Conservation (phyloP, 2,329 filamentous ascomycete species). For the Truncatella angustata region DNA sequence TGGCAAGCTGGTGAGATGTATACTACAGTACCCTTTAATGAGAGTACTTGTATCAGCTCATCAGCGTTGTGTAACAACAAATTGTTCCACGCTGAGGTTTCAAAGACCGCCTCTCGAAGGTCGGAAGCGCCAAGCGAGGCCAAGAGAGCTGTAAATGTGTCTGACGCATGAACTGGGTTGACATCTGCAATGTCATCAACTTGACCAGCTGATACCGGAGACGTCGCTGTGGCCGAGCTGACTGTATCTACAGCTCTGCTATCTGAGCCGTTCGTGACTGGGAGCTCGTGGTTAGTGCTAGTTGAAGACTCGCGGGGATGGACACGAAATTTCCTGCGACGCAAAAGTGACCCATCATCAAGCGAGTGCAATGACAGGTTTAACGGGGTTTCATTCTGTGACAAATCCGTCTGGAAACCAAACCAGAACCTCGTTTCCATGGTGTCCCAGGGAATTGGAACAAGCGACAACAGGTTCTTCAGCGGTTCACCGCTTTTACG, state of each 20-base stretch:
- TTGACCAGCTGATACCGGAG: not conserved
- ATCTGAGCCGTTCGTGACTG: too few relatives aligned
- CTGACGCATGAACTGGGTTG: too few relatives aligned
- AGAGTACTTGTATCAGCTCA: slow-evolving; percentile 85
- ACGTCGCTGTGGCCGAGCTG: too few relatives aligned
- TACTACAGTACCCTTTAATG: slow-evolving; percentile 81
- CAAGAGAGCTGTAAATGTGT: too few relatives aligned
- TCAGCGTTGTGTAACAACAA: slow-evolving; percentile 85
- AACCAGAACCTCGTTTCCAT: slow-evolving; percentile 79
- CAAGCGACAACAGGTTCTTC: slow-evolving; percentile 88
- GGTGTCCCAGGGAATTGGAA: slow-evolving; percentile 76
- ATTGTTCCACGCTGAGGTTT: slow-evolving; percentile 82
- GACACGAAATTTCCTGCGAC: not conserved
- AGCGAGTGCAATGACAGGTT: not conserved
- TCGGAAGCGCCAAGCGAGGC: too few relatives aligned
- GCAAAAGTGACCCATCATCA: not conserved
- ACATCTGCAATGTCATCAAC: too few relatives aligned
- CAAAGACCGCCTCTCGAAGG: slow-evolving; percentile 35
- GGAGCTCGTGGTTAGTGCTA: not conserved
- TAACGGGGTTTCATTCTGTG: not conserved
- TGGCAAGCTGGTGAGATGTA: slow-evolving; percentile 80
- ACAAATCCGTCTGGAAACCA: slow-evolving; percentile 84
- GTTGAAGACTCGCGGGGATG: not conserved
- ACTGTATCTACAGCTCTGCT: not conserved
- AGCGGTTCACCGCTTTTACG: slow-evolving; percentile 88